Evolutionary conservation across 257 asterid species (phyloP).

Genomic region (Forsythia viridissima): DNA sequence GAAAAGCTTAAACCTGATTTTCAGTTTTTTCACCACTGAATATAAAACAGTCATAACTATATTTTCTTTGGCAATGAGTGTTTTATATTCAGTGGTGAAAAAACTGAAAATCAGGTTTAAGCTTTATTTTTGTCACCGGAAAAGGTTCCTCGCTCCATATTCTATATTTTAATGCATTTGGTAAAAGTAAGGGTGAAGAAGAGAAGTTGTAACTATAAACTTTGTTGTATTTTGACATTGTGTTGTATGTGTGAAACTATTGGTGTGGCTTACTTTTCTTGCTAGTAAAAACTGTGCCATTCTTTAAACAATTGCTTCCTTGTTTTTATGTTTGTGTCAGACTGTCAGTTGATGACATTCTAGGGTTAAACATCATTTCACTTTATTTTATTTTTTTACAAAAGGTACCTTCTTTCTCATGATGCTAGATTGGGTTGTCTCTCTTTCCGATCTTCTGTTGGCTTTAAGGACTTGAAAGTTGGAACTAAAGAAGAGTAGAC

Average conservation of each 20-base stretch:
- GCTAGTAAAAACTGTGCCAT: not conserved
- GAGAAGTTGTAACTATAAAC: not conserved
- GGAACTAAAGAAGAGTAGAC: not conserved
- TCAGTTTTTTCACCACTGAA: no score
- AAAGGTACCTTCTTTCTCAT: not conserved
- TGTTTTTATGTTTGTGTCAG: constrained; percentile 4
- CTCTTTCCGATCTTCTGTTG: not conserved
- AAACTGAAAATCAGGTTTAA: not conserved
- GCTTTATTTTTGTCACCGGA: not conserved
- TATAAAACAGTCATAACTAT: not conserved
- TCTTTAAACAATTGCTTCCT: not conserved
- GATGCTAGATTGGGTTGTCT: not conserved
- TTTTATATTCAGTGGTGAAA: not conserved
- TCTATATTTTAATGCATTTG: not conserved
- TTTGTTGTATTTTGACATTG: not conserved
- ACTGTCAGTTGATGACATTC: not conserved
- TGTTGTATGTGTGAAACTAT: not conserved
- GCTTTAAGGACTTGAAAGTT: not conserved
- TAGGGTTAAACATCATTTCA: not conserved
- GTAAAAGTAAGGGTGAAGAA: not conserved
- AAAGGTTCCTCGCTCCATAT: not conserved
- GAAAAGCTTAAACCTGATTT: no score
- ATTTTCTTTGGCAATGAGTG: not conserved
- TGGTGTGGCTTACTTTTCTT: not conserved
- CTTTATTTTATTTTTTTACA: not conserved